Evolutionary conservation across 495 filamentous ascomycete genomes (phyloP).

Genomic region (Penicillium turbatum): DNA sequence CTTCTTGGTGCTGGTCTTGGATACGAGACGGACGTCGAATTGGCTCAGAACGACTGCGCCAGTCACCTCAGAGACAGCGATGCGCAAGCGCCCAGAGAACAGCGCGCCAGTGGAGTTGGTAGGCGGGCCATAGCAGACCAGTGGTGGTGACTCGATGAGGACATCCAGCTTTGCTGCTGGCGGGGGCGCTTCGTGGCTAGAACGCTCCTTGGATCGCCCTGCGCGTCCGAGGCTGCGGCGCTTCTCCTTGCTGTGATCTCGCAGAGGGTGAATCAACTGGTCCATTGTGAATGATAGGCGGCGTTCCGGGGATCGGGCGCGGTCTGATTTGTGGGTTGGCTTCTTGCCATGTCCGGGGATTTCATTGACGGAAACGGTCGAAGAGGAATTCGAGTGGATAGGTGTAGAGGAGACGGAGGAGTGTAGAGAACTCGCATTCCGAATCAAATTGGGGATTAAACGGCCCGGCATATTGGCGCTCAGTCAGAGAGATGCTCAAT

Average conservation of each 20-base stretch:
- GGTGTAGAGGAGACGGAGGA: constrained; percentile 34
- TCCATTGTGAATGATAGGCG: constrained; percentile 45
- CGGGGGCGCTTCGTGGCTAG: constrained; percentile 20
- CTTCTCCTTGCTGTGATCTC: constrained; percentile 45
- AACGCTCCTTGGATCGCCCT: constrained; percentile 41
- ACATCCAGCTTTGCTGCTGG: constrained; percentile 62
- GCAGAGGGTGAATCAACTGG: constrained; percentile 43
- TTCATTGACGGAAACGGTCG: constrained; percentile 44
- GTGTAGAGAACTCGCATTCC: constrained; percentile 37
- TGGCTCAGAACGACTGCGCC: constrained; percentile 57
- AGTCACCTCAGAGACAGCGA: constrained; percentile 59
- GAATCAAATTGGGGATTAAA: constrained; percentile 44
- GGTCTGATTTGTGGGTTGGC: constrained; percentile 25
- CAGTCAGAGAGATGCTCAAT: neutral
- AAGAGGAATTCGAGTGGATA: constrained; percentile 38
- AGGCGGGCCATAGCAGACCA: constrained; percentile 75
- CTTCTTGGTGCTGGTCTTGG: constrained; percentile 66
- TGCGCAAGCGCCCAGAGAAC: constrained; percentile 75
- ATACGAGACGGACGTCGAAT: constrained; percentile 64
- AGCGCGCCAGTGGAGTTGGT: constrained; percentile 78
- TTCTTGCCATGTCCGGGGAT: constrained; percentile 35
- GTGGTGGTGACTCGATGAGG: constrained; percentile 83
- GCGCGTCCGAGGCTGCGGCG: constrained; percentile 34
- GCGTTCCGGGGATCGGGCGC: constrained; percentile 40
- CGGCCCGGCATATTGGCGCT: constrained; percentile 42